These are phyloP conservation scores for Neonectria sp. DNA, from an alignment of 2,329 filamentous ascomycete genomes.

Conservation along the genomic window DNA sequence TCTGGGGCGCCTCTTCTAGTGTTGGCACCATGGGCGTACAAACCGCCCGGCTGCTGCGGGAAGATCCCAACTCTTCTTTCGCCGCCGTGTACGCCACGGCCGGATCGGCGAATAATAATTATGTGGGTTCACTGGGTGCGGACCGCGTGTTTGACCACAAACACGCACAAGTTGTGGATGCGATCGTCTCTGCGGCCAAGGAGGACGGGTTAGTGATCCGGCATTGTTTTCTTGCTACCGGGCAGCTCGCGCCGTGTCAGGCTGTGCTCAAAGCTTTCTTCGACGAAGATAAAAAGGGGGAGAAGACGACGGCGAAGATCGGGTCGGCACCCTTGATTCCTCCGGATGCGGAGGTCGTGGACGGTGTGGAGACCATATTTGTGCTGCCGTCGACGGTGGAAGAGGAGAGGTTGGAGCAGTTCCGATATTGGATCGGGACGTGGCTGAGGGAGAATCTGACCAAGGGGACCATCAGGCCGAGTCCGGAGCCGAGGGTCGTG, in stretches of 20 bases:
- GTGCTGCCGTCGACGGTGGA: constrained; percentile 54
- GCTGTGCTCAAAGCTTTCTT: constrained; percentile 55
- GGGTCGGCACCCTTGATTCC: constrained; percentile 56
- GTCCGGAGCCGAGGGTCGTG: constrained; percentile 55
- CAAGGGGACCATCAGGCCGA: constrained; percentile 53
- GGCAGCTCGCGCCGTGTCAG: constrained; percentile 54
- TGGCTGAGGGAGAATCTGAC: constrained; percentile 53
- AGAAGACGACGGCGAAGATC: constrained; percentile 47
- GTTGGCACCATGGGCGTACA: constrained; percentile 62
- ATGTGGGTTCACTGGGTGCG: constrained; percentile 54
- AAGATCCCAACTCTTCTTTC: constrained; percentile 51
- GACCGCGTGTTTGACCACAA: constrained; percentile 61
- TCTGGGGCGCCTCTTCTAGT: constrained; percentile 63
- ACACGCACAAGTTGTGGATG: constrained; percentile 45
- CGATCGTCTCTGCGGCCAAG: constrained; percentile 54
- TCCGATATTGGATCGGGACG: constrained; percentile 57
- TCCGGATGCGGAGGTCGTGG: constrained; percentile 44
- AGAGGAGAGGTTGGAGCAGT: constrained; percentile 53
- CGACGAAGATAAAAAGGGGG: background rate
- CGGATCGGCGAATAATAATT: constrained; percentile 51
- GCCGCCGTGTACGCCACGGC: constrained; percentile 60
- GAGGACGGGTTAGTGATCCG: constrained; percentile 55
- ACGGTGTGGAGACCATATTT: constrained; percentile 57
- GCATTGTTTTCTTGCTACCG: constrained; percentile 59
- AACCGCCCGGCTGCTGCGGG: constrained; percentile 53